These are phyloP conservation scores for Prunus mongolica DNA, from an alignment of 306 rosid species.

Conservation along the genomic window DNA sequence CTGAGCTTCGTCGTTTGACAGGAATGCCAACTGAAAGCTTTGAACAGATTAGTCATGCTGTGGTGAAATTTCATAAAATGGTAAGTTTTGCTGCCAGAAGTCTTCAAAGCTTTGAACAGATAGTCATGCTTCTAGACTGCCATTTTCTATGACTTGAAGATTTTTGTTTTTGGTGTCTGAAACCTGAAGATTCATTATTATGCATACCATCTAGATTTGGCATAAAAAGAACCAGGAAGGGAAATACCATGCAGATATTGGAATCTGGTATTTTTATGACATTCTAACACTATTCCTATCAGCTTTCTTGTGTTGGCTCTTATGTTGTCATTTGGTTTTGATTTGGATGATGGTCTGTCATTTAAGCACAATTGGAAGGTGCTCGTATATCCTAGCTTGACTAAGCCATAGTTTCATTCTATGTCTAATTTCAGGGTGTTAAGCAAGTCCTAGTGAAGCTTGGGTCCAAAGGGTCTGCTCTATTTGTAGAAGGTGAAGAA, in stretches of 20 bases:
- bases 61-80: constrained; percentile 63
- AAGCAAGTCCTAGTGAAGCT: constrained; percentile 89
- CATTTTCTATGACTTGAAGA: background rate
- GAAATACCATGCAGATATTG: background rate
- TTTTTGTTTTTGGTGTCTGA: background rate
- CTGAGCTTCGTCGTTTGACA: constrained; percentile 73
- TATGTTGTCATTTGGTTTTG: background rate
- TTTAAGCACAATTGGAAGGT: background rate
- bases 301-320: background rate
- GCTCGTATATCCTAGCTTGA: background rate
- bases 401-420: background rate
- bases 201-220: background rate
- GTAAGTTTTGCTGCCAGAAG: constrained; percentile 39
- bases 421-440: constrained; percentile 59
- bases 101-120: background rate
- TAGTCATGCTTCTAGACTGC: background rate
- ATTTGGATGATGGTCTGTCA: background rate
- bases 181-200: background rate
- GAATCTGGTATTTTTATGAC: background rate
- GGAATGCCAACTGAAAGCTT: constrained; percentile 66
- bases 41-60: constrained; percentile 63
- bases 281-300: background rate
- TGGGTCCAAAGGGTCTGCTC: constrained; percentile 79
- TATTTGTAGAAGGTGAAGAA: constrained; percentile 76
- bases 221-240: background rate